These are phyloP conservation scores for Kwoniella bestiolae DNA, from an alignment of 768 basidiomycete species.

Conservation along the genomic window DNA sequence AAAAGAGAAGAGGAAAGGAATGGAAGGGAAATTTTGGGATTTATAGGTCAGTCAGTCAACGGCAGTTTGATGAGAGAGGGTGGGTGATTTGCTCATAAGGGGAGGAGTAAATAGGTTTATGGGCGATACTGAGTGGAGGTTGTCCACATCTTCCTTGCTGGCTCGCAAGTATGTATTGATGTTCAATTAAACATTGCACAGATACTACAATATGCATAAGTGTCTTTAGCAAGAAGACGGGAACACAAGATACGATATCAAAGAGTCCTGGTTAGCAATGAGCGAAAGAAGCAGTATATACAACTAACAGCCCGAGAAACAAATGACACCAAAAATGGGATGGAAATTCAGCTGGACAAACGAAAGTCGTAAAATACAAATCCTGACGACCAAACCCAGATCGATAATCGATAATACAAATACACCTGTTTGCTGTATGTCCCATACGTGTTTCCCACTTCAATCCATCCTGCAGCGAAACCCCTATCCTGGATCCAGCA, in stretches of 20 bases:
- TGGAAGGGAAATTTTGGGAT: slow-evolving; percentile 5
- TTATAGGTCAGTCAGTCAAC: neutral
- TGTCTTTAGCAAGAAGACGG: neutral
- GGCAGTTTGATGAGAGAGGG: neutral
- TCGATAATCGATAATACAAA: neutral
- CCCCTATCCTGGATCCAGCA: neutral
- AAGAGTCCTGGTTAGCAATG: neutral
- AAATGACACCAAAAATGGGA: neutral
- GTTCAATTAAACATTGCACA: neutral
- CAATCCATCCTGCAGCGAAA: no score
- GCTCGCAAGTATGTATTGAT: no score
- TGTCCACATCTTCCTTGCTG: no score
- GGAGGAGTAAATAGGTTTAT: neutral
- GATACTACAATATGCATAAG: neutral
- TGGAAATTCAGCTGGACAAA: no score
- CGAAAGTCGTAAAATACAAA: neutral
- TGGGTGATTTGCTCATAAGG: neutral
- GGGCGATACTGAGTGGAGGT: no score
- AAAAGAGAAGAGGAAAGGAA: slow-evolving; percentile 15
- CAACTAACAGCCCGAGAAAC: neutral
- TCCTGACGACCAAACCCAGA: neutral
- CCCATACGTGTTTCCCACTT: neutral
- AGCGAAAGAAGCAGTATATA: neutral
- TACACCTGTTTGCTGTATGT: neutral
- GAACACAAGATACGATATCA: neutral